Conservation (phyloP, 176 grass and related monocot genomes). For the Cenchrus purpureus region DNA sequence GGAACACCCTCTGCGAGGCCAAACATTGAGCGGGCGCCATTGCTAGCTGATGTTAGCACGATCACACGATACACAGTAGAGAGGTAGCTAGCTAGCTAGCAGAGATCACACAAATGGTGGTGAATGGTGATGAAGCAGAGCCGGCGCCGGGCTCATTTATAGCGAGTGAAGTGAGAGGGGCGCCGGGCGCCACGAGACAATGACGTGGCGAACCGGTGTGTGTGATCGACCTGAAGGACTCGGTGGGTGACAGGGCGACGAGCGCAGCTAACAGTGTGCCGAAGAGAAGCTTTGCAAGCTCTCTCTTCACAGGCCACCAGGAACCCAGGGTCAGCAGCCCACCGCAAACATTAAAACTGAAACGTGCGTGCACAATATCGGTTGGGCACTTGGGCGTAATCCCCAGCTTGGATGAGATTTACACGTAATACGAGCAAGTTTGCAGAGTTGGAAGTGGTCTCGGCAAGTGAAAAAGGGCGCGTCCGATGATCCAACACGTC, state of each 20-base stretch:
- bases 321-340: neutral
- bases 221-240: neutral
- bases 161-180: neutral
- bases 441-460: neutral
- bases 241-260: neutral
- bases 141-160: constrained; percentile 31
- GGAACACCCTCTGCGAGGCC: constrained; percentile 75
- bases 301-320: neutral
- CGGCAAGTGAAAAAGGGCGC: neutral
- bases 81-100: neutral
- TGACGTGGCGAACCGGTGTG: constrained; percentile 30
- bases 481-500: neutral
- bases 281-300: neutral
- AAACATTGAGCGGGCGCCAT: constrained; percentile 65
- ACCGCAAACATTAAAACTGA: neutral
- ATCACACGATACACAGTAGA: neutral
- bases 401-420: neutral
- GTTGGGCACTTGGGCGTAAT: neutral
- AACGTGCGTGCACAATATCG: neutral
- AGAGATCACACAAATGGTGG: too few species aligned
- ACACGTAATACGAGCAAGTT: neutral
- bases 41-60: neutral
- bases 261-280: neutral
- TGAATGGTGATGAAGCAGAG: constrained; percentile 9
- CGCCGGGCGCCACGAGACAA: neutral